Percentiles rank a stretch among this genome's conserved stretches.
phyloP scores from a whole-genome alignment of 2,329 filamentous ascomycete species.

The Cytospora mali region DNA sequence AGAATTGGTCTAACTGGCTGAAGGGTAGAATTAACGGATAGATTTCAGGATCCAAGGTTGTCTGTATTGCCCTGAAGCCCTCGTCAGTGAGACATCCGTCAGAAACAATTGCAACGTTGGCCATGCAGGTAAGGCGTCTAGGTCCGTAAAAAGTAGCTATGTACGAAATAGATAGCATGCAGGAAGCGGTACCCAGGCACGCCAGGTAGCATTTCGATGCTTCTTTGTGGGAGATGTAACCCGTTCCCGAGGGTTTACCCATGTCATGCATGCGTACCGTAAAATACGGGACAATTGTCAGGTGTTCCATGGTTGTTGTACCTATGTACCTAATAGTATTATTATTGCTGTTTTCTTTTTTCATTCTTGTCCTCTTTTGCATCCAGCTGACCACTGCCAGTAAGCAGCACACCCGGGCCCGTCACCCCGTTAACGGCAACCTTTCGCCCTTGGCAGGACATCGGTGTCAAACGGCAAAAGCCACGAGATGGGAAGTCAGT shows the following conservation, averaged over 20 bases:
- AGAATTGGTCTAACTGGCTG: too few relatives aligned
- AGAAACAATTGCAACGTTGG: background rate
- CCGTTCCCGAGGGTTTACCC: too few relatives aligned
- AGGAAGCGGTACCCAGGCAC: background rate
- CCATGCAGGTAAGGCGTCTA: background rate
- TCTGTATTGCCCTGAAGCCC: conserved; percentile 1
- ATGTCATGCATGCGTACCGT: background rate
- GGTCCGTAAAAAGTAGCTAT: too few relatives aligned
- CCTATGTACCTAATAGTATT: too few relatives aligned
- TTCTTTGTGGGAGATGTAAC: conserved; percentile 15
- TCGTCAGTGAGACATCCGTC: background rate
- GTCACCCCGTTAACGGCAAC: background rate
- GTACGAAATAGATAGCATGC: background rate
- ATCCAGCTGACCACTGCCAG: conserved; percentile 10
- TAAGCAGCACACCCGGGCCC: background rate
- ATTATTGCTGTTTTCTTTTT: too few relatives aligned
- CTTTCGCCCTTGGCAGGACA: background rate
- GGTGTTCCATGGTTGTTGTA: conserved; percentile 8
- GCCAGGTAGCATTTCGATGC: conserved; percentile 2
- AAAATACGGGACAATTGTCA: conserved; percentile 13
- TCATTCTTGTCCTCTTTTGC: background rate
- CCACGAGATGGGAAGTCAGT: background rate
- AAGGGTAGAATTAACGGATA: too few relatives aligned
- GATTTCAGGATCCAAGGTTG: conserved; percentile 4
- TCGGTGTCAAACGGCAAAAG: background rate